Evolutionary conservation across 306 rosid genomes (phyloP).

Genomic region (Quillaja saponaria): DNA sequence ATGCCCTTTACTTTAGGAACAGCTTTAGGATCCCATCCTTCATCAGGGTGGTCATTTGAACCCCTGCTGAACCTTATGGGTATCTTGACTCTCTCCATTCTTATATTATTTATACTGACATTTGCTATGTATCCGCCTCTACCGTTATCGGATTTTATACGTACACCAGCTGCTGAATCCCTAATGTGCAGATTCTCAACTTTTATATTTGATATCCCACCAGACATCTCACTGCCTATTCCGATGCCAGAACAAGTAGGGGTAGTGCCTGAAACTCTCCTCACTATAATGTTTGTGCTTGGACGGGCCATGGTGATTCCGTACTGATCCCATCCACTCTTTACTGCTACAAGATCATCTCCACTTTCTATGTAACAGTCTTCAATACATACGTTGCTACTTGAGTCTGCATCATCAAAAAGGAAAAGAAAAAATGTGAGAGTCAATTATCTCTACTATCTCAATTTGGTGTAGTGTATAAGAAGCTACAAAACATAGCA

Average conservation of each 20-base stretch:
- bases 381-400: conserved; percentile 77
- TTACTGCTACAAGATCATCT: conserved; percentile 91
- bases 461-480: conserved; percentile 1
- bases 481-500: not conserved
- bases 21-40: conserved; percentile 90
- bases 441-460: not conserved
- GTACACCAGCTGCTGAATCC: conserved; percentile 87
- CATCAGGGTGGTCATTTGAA: conserved; percentile 86
- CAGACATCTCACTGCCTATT: conserved; percentile 98
- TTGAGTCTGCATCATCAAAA: conserved; percentile 62
- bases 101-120: conserved; percentile 58
- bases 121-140: conserved; percentile 80
- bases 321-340: conserved; percentile 97
- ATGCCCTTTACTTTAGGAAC: conserved; percentile 69
- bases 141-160: conserved; percentile 81
- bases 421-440: conserved; percentile 11
- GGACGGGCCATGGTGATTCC: conserved; percentile 76
- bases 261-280: conserved; percentile 89
- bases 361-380: conserved; percentile 97
- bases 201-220: conserved; percentile 76
- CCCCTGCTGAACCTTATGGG: conserved; percentile 90
- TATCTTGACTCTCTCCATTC: conserved; percentile 79
- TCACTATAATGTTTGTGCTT: conserved; percentile 71
- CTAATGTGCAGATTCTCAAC: conserved; percentile 81
- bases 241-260: conserved; percentile 96